Evolutionary conservation across 176 grass and related monocot species (phyloP), one percentile per base, ranked within the genome.

Genomic region (Phragmites australis): DNA sequence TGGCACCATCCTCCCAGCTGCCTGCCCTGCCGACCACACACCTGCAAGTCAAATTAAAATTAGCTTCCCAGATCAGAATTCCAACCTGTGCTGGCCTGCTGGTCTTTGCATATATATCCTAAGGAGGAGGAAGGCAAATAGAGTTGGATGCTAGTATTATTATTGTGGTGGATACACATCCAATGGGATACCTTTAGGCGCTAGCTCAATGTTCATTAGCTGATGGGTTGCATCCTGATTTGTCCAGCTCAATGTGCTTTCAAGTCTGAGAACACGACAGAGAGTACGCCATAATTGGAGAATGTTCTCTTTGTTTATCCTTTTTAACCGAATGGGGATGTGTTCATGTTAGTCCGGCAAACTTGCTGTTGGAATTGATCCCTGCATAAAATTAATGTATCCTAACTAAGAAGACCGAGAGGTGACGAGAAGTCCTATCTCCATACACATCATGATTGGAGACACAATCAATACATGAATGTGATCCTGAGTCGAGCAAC

Each of bases 201-300:
- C 65, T 62, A 30, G 69, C 22, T 58, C 70, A 48, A 22, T 46
- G 74, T 71, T 65, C 47, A 39, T 71, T 71, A 64, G 48, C 59
- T 79, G 50, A 67, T 67, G 59, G 80, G 29, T 45, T 88, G 53
- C 68, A 58, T 56, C 58, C 60, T 51, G 7, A 25, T 79, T 51
- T 73, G 54, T 74, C 75, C 86, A 83, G 75, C 51, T 84, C 18
- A 6, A 50, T 19, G 57, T 58, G 13, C 39, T n/a, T n/a, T n/a
- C n/a, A n/a, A n/a, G n/a, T n/a, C n/a, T n/a, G n/a, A n/a, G n/a
- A n/a, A n/a, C n/a, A n/a, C 7, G 59, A 27, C 74, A 79, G 51
- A 23, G 29, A 44, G 34, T 58, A 70, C n/a, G 50, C 30, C 52
- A 49, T 2, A 39, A 19, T 11, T 57, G 13, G 64, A 34, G 39